Evolutionary conservation across 768 basidiomycete species (phyloP), one percentile per base, ranked within the genome.

Genomic region (Lactarius hatsudake): DNA sequence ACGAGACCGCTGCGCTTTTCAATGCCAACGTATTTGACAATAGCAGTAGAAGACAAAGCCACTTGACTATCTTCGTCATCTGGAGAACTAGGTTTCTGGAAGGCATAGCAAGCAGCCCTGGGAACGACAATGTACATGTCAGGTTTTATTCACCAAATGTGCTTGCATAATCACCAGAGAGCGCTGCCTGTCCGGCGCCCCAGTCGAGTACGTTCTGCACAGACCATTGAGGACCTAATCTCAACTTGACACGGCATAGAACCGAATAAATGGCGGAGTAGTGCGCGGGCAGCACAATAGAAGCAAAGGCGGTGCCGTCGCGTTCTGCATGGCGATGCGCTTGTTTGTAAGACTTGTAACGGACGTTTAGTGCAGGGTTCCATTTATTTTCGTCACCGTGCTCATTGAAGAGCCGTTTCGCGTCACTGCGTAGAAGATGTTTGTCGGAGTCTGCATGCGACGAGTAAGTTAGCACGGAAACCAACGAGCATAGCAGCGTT

Each of bases 181-280:
- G 87, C 93, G 72, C 88, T 91, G 13, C 93, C 94, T 0, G 88
- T 86, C 86, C 93, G 62, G 88, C 82, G 13, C 94, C 94, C 88
- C 91, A 96, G 72, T 96, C 94, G 51, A 94, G 79, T 13, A 96
- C 79, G 40, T 79, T 82, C 32, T 86, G 79, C 62, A 86, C 79
- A 38, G 77, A 76, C 86, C 83, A 91, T n/a, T 81, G 80, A 8
- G 81, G 75, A n/a, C 84, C 87, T 43, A 94, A 71, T 63, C 93
- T 81, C 58, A 78, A 81, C 67, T 84, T 88, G 43, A 87, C 71
- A 69, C 93, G 87, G 57, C 84, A 79, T 20, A 96, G 77, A 6
- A 95, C 91, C n/a, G 89, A 80, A 59, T 79, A 82, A 60, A 94
- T 89, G 2, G 87, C 92, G 56, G 92, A 85, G 75, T 91, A 96